Percentiles rank a stretch among this genome's conserved stretches.
Conservation (phyloP, 1,284 basidiomycete species). For the Tranzscheliella williamsii region DNA sequence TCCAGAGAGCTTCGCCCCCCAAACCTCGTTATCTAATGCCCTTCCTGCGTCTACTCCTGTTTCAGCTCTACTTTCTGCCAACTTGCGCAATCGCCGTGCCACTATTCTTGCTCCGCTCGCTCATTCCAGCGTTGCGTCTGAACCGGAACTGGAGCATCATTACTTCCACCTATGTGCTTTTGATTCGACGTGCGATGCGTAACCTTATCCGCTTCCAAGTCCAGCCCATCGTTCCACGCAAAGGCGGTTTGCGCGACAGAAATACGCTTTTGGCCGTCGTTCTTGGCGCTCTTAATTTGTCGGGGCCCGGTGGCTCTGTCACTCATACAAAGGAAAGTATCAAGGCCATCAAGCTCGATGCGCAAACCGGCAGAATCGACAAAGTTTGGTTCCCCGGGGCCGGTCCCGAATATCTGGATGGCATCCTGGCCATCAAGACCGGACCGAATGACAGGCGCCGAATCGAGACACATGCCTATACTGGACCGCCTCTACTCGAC, state of each 20-base stretch:
- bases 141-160: slow-evolving; percentile 43
- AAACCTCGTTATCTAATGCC: slow-evolving; percentile 20
- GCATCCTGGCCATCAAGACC: slow-evolving; percentile 51
- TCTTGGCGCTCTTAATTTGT: slow-evolving; percentile 38
- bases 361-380: slow-evolving; percentile 34
- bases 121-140: slow-evolving; percentile 37
- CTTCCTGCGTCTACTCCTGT: slow-evolving; percentile 39
- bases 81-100: slow-evolving; percentile 40
- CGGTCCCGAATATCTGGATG: slow-evolving; percentile 45
- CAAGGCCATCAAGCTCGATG: slow-evolving; percentile 43
- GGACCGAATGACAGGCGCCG: slow-evolving; percentile 23
- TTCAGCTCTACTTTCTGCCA: slow-evolving; percentile 51
- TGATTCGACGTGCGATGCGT: slow-evolving; percentile 44
- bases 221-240: slow-evolving; percentile 51
- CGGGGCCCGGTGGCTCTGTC: slow-evolving; percentile 52
- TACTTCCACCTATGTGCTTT: slow-evolving; percentile 38
- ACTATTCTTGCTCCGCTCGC: slow-evolving; percentile 35
- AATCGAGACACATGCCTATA: slow-evolving; percentile 36
- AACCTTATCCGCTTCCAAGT: slow-evolving; percentile 44
- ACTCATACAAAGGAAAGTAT: slow-evolving; percentile 27
- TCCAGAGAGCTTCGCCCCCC: slow-evolving; percentile 23
- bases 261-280: slow-evolving; percentile 41
- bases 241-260: slow-evolving; percentile 49
- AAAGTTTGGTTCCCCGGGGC: slow-evolving; percentile 55
- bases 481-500: slow-evolving; percentile 52